Base-by-base conservation (phyloP, 192 early-diverging fungal species). In the Thoreauomyces humboldtii region DNA sequence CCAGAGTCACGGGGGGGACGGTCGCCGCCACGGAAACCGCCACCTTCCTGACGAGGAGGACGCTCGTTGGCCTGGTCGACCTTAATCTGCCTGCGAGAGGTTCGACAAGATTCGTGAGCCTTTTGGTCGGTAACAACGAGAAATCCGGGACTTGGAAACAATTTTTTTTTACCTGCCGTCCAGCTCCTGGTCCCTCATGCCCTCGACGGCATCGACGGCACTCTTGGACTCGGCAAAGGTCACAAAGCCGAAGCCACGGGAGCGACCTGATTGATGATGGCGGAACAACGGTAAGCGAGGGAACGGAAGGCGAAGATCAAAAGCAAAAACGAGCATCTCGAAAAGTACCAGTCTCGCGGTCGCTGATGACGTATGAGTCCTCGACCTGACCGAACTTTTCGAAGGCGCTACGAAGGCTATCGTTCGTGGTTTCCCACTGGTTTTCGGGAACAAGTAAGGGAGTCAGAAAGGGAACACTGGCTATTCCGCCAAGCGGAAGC, bases 201-300 rank as follows among this genome's bases (percentile, higher is more conserved):
- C 81, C 17, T 81, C 72, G 54, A 88, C 82, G 35, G 92, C 92
- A n/a, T 47, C 57, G 47, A 61, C 62, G 41, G 76, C 76, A 36
- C 55, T 70, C 34, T 78, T 65, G 53, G 54, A 15, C 43, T 66
- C 62, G 24, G 64, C 64, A 47, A 81, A 84, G 44, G 81, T 87
- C 31, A 94, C 89, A 69, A 96, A 95, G 1, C 91, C 94, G 73
- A 92, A 95, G 9, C 92, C 92, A 57, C 89, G 84, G 61, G 88
- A 89, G 65, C 87, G 86, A 46, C 83, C 88, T 89, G 54, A 29
- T 12, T 48, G 33, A 31, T 6, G 17, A n/a, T 9, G 35, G 38
- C 38, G 38, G 9, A 9, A 41, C 17, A n/a, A n/a, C n/a, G n/a
- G n/a, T n/a, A n/a, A n/a, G n/a, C n/a, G n/a, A n/a, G n/a, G n/a